Evolutionary conservation across 352 stramenopile genomes (phyloP).

Genomic region (Globisporangium polare): DNA sequence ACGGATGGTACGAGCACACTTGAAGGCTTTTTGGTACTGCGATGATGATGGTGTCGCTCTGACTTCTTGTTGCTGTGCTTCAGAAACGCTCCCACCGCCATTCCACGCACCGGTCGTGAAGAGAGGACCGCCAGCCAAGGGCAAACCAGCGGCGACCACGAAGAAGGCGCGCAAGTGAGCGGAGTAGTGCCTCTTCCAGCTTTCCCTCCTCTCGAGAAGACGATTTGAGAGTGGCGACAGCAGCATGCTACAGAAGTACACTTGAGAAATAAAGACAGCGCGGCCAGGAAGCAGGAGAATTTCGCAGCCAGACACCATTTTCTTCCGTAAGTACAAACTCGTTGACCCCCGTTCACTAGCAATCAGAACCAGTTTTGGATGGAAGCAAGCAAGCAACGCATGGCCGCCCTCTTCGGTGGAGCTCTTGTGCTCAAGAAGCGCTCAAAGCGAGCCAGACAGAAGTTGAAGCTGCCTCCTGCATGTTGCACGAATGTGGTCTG

Average conservation of each 20-base stretch:
- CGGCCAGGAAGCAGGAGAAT: no score
- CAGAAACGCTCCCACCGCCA: slow-evolving; percentile 51
- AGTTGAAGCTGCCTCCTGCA: neutral
- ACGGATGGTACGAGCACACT: slow-evolving; percentile 43
- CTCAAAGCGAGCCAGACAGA: neutral
- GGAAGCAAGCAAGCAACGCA: neutral
- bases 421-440: neutral
- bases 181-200: neutral
- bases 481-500: neutral
- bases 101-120: slow-evolving; percentile 10
- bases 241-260: no score
- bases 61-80: slow-evolving; percentile 1
- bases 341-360: no score
- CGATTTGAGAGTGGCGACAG: neutral
- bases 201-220: neutral
- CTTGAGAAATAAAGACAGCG: neutral
- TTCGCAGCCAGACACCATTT: no score
- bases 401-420: neutral
- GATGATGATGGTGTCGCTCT: neutral
- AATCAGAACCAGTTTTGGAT: no score
- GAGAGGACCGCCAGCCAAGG: slow-evolving; percentile 4
- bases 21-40: neutral
- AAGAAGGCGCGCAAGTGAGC: slow-evolving; percentile 13
- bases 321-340: no score
- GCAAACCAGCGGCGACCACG: slow-evolving; percentile 2